A percentile compares a stretch with the other conserved stretches of the same genome.
Evolutionary conservation across 306 rosid genomes (phyloP).

Genomic region (Fagus sylvatica): DNA sequence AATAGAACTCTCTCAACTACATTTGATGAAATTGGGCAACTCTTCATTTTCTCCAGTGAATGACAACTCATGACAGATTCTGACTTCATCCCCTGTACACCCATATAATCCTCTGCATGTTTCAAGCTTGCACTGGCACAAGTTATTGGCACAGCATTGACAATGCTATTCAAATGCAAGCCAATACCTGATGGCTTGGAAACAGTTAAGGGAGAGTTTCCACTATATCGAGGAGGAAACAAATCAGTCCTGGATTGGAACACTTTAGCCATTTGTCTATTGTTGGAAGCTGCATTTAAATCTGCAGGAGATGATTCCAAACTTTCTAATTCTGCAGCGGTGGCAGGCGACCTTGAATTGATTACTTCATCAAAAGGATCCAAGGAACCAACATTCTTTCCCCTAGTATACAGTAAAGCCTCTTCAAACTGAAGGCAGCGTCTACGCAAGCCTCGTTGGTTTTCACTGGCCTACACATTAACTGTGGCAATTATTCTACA

Average conservation of each 20-base stretch:
- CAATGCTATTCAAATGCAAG: constrained; percentile 68
- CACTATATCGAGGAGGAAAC: constrained; percentile 30
- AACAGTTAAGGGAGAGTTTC: constrained; percentile 32
- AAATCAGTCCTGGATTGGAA: constrained; percentile 27
- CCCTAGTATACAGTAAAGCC: constrained; percentile 29
- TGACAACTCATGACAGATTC: constrained; percentile 30
- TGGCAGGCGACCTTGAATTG: constrained; percentile 21
- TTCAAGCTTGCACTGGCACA: constrained; percentile 30
- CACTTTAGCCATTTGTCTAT: constrained; percentile 23
- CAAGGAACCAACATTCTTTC: constrained; percentile 18
- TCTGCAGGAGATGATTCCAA: constrained; percentile 27
- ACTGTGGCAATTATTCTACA: constrained; percentile 17
- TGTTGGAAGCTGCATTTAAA: constrained; percentile 24
- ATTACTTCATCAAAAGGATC: constrained; percentile 15
- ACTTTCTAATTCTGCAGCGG: constrained; percentile 10
- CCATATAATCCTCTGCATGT: constrained; percentile 29
- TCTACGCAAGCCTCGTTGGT: constrained; percentile 43
- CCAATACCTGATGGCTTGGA: constrained; percentile 58
- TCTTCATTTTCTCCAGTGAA: constrained; percentile 23
- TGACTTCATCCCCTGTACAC: constrained; percentile 33
- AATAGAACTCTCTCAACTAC: constrained; percentile 24
- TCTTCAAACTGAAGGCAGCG: constrained; percentile 66
- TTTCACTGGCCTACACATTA: constrained; percentile 45
- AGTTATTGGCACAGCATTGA: constrained; percentile 44
- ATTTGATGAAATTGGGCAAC: constrained; percentile 24